Evolutionary conservation across 768 basidiomycete genomes (phyloP).

Genomic region (Boletus subcaerulescens): DNA sequence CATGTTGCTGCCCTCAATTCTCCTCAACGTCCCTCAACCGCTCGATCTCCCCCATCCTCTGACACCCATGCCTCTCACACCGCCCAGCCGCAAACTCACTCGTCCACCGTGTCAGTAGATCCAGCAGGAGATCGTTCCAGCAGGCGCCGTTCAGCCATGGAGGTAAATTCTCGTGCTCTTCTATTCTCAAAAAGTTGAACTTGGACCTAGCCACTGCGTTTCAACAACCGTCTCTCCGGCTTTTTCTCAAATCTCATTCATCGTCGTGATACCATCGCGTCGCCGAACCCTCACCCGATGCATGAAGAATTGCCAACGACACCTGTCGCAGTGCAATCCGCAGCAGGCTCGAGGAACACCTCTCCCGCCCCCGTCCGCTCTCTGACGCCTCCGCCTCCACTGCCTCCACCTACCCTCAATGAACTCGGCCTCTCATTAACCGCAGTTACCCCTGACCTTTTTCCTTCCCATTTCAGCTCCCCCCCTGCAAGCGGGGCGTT

Average conservation of each 20-base stretch:
- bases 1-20: conserved; percentile 45
- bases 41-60: conserved; percentile 24
- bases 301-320: conserved; percentile 34
- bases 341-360: conserved; percentile 44
- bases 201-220: conserved; percentile 43
- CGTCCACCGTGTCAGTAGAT: conserved; percentile 12
- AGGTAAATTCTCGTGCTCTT: conserved; percentile 41
- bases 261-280: conserved; percentile 52
- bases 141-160: conserved; percentile 53
- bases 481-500: conserved; percentile 80
- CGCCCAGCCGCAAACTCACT: conserved; percentile 7
- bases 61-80: not conserved
- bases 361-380: conserved; percentile 56
- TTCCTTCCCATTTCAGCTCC: conserved; percentile 73
- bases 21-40: conserved; percentile 32
- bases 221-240: conserved; percentile 77
- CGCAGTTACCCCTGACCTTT: conserved; percentile 62
- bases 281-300: conserved; percentile 27
- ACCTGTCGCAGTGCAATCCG: conserved; percentile 30
- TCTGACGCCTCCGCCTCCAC: conserved; percentile 65
- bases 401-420: conserved; percentile 66
- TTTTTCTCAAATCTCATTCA: conserved; percentile 79
- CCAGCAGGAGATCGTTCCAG: conserved; percentile 37
- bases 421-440: conserved; percentile 76
- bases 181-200: conserved; percentile 8